Evolutionary conservation across 192 early-diverging fungal species (phyloP).

Genomic region (Linnemannia hyalina): DNA sequence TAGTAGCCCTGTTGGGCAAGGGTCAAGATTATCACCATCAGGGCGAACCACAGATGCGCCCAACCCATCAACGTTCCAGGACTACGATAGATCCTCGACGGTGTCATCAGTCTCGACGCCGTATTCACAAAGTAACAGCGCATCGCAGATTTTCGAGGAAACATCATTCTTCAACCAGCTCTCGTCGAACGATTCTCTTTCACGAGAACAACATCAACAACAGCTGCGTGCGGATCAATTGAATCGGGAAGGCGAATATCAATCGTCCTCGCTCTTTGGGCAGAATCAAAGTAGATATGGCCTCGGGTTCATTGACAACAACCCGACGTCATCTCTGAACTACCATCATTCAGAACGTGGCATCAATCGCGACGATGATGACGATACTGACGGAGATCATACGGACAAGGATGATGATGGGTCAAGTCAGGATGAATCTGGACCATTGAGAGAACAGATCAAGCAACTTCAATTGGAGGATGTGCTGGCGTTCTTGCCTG

Average conservation of each 20-base stretch:
- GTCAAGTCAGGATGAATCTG: conserved; percentile 37
- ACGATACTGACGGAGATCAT: conserved; percentile 11
- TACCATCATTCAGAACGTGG: background rate
- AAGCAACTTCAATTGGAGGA: conserved; percentile 50
- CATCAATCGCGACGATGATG: conserved; percentile 22
- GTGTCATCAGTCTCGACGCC: conserved; percentile 42
- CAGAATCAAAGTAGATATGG: conserved; percentile 16
- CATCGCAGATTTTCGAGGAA: conserved; percentile 54
- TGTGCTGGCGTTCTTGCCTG: conserved; percentile 47
- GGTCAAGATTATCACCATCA: background rate
- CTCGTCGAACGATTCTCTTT: conserved; percentile 43
- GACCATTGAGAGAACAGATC: conserved; percentile 40
- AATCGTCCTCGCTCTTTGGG: conserved; percentile 9
- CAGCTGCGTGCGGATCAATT: conserved; percentile 8
- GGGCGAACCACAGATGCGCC: background rate
- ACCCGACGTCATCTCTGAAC: background rate
- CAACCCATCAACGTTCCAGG: conserved; percentile 8
- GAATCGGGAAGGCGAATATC: conserved; percentile 9
- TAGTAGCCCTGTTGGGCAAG: background rate
- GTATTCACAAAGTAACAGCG: conserved; percentile 53
- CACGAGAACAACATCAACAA: conserved; percentile 26
- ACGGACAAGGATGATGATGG: conserved; percentile 31
- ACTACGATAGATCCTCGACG: conserved; percentile 39
- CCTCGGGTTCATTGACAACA: conserved; percentile 30
- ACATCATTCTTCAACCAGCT: conserved; percentile 54